A percentile compares a stretch with the other conserved stretches of the same genome.
These are phyloP conservation scores for Candolleomyces eurysporus DNA, from an alignment of 768 basidiomycete species.

Conservation along the genomic window DNA sequence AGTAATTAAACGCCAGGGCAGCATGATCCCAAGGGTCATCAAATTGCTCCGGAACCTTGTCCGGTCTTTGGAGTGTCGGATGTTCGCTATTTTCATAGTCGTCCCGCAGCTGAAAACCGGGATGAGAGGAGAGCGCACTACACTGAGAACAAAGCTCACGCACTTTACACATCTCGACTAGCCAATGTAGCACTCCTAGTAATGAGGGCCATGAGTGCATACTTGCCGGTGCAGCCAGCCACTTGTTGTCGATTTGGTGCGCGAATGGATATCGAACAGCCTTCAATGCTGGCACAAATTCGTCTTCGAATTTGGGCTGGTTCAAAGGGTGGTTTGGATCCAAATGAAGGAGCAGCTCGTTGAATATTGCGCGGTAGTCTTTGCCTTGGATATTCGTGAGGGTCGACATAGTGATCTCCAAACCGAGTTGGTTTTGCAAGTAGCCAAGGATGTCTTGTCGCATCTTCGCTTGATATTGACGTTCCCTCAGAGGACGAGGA, in stretches of 20 bases:
- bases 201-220: conserved; percentile 92
- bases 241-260: conserved; percentile 77
- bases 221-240: conserved; percentile 83
- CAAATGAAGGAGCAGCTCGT: conserved; percentile 66
- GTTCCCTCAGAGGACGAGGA: conserved; percentile 74
- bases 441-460: conserved; percentile 74
- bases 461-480: conserved; percentile 70
- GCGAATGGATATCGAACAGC: conserved; percentile 80
- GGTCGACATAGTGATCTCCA: conserved; percentile 65
- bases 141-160: conserved; percentile 12
- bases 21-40: conserved; percentile 71
- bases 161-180: conserved; percentile 84
- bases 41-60: conserved; percentile 69
- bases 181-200: conserved; percentile 89
- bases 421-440: conserved; percentile 56
- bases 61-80: conserved; percentile 63
- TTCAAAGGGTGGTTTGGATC: conserved; percentile 68
- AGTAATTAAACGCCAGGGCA: conserved; percentile 77
- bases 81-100: conserved; percentile 61
- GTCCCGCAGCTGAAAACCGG: conserved; percentile 34
- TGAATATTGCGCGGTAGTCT: conserved; percentile 84
- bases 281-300: conserved; percentile 73
- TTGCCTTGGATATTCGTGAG: conserved; percentile 79
- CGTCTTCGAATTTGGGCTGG: conserved; percentile 68
- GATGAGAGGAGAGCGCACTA: neutral